A percentile compares a stretch with the other conserved stretches of the same genome.
Evolutionary conservation across 441 rosid species (phyloP).

Genomic region (Pelargonium australe): DNA sequence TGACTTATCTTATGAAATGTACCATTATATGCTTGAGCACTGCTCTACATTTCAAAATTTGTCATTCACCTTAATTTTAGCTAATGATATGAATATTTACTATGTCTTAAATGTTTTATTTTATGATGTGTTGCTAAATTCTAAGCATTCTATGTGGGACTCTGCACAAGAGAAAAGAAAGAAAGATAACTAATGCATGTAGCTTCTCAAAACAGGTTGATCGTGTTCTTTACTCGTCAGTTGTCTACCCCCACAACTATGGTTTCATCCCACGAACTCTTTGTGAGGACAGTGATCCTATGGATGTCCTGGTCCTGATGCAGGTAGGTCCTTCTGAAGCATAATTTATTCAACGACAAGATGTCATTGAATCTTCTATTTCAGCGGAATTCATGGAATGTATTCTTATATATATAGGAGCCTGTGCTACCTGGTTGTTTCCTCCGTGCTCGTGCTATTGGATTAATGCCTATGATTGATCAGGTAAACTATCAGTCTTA

Average conservation of each 20-base stretch:
- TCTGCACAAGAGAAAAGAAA: background rate
- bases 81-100: no score
- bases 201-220: conserved; percentile 52
- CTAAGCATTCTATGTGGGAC: background rate
- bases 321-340: conserved; percentile 46
- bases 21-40: no score
- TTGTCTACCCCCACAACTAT: conserved; percentile 98
- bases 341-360: conserved; percentile 3
- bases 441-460: conserved; percentile 96
- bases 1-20: no score
- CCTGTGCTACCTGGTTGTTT: conserved; percentile 84
- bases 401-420: conserved; percentile 35
- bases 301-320: conserved; percentile 90
- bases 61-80: no score
- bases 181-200: conserved; percentile 10
- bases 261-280: conserved; percentile 99
- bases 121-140: background rate
- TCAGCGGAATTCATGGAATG: conserved; percentile 7
- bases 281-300: conserved; percentile 96
- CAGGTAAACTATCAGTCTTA: conserved; percentile 34
- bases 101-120: background rate
- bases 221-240: conserved; percentile 91
- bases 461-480: conserved; percentile 97
- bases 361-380: background rate
- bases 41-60: no score